Evolutionary conservation across 805 yeast species (phyloP), one percentile per base, ranked within the genome.

Genomic region (Scheffersomyces coipomensis): DNA sequence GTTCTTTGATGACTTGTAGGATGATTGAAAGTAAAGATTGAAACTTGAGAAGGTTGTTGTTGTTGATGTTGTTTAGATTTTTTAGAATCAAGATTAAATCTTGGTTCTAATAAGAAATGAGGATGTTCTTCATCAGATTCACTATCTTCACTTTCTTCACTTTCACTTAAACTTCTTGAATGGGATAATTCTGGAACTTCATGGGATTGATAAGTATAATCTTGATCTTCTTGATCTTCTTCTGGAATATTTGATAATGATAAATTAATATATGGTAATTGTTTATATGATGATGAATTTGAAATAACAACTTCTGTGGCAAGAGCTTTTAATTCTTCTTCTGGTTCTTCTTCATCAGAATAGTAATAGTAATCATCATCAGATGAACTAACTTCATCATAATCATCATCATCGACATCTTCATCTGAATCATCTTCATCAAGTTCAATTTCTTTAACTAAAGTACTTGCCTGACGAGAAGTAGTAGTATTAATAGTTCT

Each of bases 371-470:
- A 46, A 38, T 48, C 46, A 29, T 47, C 48, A 21, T 49, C 51
- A 23, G 46, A 48, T 15, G 44, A 42, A 19, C 27, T 18, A 9
- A 10, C 13, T 27, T 40, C 39, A 21, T 38, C 38, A 16, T 38
- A 19, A 19, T 43, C 47, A 19, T 37, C 39, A 23, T 41, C 42
- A 27, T 54, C 58, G 10, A 51, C 48, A 42, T 58, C 65, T 29
- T 62, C 56, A 29, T 57, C 65, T 8, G 55, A 49, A 26, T 51
- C 54, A 8, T 55, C 51, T 39, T 55, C 63, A 19, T 54, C 64
- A 10, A 65, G 58, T 48, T 68, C 74, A 45, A 65, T 65, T 39
- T 68, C 74, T 32, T 68, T 54, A 19, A 71, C 57, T 10, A 55
- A 53, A 7, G 71, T 60, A 19, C 52, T 56, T n/a, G n/a, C n/a